Conservation (phyloP, 2,329 filamentous ascomycete species). For the Scleromitrula shiraiana region DNA sequence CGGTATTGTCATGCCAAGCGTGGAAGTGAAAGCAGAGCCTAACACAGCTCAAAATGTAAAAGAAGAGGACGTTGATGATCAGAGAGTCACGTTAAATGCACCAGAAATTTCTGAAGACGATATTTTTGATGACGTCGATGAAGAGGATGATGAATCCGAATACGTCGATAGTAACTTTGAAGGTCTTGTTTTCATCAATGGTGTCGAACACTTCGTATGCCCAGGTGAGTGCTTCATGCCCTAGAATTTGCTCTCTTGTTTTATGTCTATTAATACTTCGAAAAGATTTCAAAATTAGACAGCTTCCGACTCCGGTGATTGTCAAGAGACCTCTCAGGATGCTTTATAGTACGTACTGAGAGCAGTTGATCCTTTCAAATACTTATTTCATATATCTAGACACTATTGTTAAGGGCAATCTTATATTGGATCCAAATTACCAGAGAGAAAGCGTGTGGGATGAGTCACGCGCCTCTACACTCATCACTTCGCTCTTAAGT, state of each 20-base stretch:
- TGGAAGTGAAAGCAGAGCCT: slow-evolving; percentile 8
- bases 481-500: slow-evolving; percentile 28
- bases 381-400: slow-evolving; percentile 19
- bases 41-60: slow-evolving; percentile 7
- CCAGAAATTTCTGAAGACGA: slow-evolving; percentile 15
- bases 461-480: slow-evolving; percentile 25
- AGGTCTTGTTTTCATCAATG: slow-evolving; percentile 13
- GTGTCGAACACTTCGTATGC: slow-evolving; percentile 12
- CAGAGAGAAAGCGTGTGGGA: slow-evolving; percentile 41
- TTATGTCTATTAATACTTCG: background rate
- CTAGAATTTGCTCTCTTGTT: background rate
- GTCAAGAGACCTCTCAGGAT: slow-evolving; percentile 7
- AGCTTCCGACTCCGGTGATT: slow-evolving; percentile 6
- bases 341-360: slow-evolving; percentile 6
- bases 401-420: slow-evolving; percentile 29
- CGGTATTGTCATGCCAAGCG: slow-evolving; percentile 6
- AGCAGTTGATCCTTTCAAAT: background rate
- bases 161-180: slow-evolving; percentile 22
- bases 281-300: slow-evolving; percentile 11
- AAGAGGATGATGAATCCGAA: slow-evolving; percentile 21
- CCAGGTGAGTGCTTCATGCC: slow-evolving; percentile 3
- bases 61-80: slow-evolving; percentile 16
- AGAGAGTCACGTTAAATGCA: slow-evolving; percentile 12
- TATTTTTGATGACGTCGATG: slow-evolving; percentile 24
- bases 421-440: slow-evolving; percentile 37